These are phyloP conservation scores for Avicennia marina DNA, from an alignment of 257 asterid species.

Conservation along the genomic window DNA sequence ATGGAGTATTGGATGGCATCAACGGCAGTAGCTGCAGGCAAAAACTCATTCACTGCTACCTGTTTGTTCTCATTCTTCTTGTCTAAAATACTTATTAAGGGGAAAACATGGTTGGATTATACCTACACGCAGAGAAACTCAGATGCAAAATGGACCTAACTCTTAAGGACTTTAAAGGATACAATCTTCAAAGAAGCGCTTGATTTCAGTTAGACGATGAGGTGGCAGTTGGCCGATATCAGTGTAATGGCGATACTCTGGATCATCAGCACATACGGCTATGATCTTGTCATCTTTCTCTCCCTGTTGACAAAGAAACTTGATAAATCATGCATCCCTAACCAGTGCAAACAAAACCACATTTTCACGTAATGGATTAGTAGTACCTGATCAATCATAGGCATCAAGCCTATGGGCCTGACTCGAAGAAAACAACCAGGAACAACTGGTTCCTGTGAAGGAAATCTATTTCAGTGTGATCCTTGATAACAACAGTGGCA, in stretches of 20 bases:
- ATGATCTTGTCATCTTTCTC: conserved; percentile 65
- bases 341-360: background rate
- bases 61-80: conserved; percentile 78
- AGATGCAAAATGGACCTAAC: background rate
- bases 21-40: conserved; percentile 41
- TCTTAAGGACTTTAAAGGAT: conserved; percentile 24
- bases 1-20: conserved; percentile 64
- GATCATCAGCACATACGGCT: conserved; percentile 68
- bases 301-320: conserved; percentile 27
- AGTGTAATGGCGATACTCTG: conserved; percentile 53
- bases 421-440: conserved; percentile 68
- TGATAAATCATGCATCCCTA: background rate
- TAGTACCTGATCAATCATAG: conserved; percentile 62
- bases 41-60: conserved; percentile 56
- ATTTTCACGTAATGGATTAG: background rate
- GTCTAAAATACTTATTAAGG: conserved; percentile 34
- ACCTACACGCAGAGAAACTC: background rate
- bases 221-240: conserved; percentile 60
- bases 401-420: conserved; percentile 63
- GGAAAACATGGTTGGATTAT: background rate
- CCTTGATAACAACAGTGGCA: no score
- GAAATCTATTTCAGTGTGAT: background rate
- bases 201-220: conserved; percentile 53
- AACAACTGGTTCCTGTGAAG: conserved; percentile 46
- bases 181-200: conserved; percentile 67